Evolutionary conservation across 306 rosid species (phyloP).

Genomic region (Gleditsia sinensis): DNA sequence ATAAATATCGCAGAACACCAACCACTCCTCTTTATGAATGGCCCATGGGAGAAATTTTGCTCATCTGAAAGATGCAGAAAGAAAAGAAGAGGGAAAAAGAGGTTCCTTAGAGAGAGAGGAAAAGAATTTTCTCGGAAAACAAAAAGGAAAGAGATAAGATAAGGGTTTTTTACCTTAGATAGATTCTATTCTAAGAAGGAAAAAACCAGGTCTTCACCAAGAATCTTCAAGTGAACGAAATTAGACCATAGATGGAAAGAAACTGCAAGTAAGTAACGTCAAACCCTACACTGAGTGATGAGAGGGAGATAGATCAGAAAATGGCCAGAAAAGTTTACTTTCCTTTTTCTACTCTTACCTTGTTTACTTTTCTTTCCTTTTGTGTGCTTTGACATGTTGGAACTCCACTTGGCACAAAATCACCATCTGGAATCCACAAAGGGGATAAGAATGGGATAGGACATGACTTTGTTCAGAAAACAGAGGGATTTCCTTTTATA

Average conservation of each 20-base stretch:
- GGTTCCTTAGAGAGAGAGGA: neutral
- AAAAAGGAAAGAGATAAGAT: neutral
- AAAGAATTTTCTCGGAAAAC: too few species aligned
- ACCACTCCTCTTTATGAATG: too few species aligned
- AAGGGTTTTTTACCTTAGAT: neutral
- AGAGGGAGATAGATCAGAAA: neutral
- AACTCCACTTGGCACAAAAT: too few species aligned
- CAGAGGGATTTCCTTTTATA: constrained; percentile 14
- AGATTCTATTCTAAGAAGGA: neutral
- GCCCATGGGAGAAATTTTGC: too few species aligned
- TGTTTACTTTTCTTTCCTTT: neutral
- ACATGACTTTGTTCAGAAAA: too few species aligned
- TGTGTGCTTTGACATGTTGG: neutral
- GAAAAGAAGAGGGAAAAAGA: too few species aligned
- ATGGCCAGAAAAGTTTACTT: neutral
- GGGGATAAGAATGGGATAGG: neutral
- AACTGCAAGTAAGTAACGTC: too few species aligned
- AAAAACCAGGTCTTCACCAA: neutral
- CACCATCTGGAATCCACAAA: neutral
- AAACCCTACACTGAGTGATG: too few species aligned
- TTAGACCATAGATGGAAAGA: too few species aligned
- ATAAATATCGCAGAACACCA: too few species aligned
- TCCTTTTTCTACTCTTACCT: too few species aligned
- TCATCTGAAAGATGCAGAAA: too few species aligned
- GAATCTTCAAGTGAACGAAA: neutral